Evolutionary conservation across 2,329 filamentous ascomycete species (phyloP).

Genomic region (Blumeria hordei): DNA sequence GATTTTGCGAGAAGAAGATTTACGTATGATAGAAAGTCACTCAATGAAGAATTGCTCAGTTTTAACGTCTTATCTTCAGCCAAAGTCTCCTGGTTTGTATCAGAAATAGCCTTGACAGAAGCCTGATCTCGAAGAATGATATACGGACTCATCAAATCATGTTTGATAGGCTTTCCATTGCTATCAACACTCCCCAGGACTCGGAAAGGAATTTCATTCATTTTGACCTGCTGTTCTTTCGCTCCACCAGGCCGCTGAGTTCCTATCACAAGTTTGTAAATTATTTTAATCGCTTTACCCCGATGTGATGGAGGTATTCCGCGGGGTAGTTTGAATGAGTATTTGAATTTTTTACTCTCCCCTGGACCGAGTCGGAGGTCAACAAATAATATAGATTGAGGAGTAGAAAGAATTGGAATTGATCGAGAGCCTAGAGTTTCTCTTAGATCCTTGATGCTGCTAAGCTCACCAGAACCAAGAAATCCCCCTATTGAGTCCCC

Average conservation of each 20-base stretch:
- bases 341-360: conserved; percentile 70
- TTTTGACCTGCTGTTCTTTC: conserved; percentile 61
- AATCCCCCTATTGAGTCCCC: conserved; percentile 73
- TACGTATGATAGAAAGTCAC: conserved; percentile 55
- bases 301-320: conserved; percentile 80
- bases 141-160: conserved; percentile 87
- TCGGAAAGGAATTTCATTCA: conserved; percentile 81
- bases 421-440: conserved; percentile 65
- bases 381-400: conserved; percentile 88
- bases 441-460: conserved; percentile 89
- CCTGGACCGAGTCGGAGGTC: conserved; percentile 71
- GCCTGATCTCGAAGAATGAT: conserved; percentile 72
- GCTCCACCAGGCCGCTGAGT: conserved; percentile 64
- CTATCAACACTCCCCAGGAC: conserved; percentile 82
- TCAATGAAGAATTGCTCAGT: conserved; percentile 18
- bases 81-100: conserved; percentile 3
- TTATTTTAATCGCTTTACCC: conserved; percentile 82
- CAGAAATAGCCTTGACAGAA: conserved; percentile 11
- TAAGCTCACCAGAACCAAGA: conserved; percentile 66
- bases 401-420: conserved; percentile 78
- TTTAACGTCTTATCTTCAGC: conserved; percentile 13
- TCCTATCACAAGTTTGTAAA: conserved; percentile 74
- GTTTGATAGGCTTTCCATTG: conserved; percentile 67
- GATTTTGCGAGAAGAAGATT: conserved; percentile 44
- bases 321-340: conserved; percentile 62